Evolutionary conservation across 352 stramenopile genomes (phyloP).

Genomic region (Pythium rhizo-oryzae): DNA sequence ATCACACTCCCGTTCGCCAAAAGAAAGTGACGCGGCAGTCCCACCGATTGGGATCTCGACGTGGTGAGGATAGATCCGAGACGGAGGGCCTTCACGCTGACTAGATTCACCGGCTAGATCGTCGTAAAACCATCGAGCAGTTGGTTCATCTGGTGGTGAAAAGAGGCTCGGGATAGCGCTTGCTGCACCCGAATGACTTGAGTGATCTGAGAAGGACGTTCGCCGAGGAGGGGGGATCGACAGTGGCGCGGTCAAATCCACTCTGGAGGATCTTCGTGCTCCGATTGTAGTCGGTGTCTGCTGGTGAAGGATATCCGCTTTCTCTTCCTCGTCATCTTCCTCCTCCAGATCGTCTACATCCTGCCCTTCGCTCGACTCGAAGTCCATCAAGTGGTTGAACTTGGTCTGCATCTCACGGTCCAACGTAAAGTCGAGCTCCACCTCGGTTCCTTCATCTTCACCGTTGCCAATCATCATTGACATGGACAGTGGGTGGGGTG

Average conservation of each 20-base stretch:
- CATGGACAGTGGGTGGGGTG: constrained; percentile 69
- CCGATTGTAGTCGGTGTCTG: neutral
- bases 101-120: constrained; percentile 39
- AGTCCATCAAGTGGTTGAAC: constrained; percentile 75
- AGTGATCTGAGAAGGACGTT: constrained; percentile 53
- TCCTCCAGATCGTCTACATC: constrained; percentile 29
- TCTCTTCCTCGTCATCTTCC: constrained; percentile 40
- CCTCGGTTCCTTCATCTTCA: constrained; percentile 70
- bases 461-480: constrained; percentile 72
- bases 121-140: constrained; percentile 83
- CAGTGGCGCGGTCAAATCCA: constrained; percentile 47
- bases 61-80: constrained; percentile 84
- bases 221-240: constrained; percentile 43
- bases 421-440: constrained; percentile 83
- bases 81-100: constrained; percentile 52
- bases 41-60: constrained; percentile 87
- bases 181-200: constrained; percentile 43
- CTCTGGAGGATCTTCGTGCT: constrained; percentile 2
- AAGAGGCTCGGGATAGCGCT: constrained; percentile 48
- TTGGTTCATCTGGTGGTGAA: constrained; percentile 73
- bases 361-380: constrained; percentile 46
- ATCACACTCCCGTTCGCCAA: constrained; percentile 83
- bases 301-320: constrained; percentile 2
- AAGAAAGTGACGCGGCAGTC: constrained; percentile 80
- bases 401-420: constrained; percentile 73